Evolutionary conservation across 495 filamentous ascomycete genomes (phyloP).

Genomic region (Hypoxylon fuscum): DNA sequence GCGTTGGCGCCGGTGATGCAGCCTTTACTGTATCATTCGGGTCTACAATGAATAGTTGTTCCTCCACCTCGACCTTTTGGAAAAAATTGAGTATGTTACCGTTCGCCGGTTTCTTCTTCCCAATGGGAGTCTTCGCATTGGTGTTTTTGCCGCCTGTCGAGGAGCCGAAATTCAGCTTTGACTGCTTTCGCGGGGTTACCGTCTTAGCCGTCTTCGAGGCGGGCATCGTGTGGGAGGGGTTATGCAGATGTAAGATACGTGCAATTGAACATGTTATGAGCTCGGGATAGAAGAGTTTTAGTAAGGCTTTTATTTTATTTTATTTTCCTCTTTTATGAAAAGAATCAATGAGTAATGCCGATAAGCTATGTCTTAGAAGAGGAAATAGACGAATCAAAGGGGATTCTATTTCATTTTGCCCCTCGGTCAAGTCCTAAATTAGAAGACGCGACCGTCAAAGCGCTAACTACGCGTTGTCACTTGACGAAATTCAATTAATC

Average conservation of each 20-base stretch:
- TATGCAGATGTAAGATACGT: neutral
- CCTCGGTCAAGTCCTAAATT: conserved; percentile 25
- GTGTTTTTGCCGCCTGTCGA: conserved; percentile 18
- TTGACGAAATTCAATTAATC: conserved; percentile 16
- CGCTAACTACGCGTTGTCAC: conserved; percentile 31
- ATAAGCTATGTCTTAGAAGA: neutral
- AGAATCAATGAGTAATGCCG: neutral
- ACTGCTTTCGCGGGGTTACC: conserved; percentile 37
- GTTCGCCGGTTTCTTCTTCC: conserved; percentile 59
- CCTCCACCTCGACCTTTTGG: conserved; percentile 48
- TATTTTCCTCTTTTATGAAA: neutral
- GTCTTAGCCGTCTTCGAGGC: conserved; percentile 28
- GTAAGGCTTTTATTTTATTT: neutral
- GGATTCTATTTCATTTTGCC: conserved; percentile 27
- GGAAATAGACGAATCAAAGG: conserved; percentile 15
- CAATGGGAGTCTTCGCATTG: conserved; percentile 26
- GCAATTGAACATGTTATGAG: conserved; percentile 7
- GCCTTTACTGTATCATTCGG: conserved; percentile 4
- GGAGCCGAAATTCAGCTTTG: conserved; percentile 38
- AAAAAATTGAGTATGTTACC: conserved; percentile 68
- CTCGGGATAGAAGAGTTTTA: neutral
- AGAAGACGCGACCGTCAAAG: conserved; percentile 21
- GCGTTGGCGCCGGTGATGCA: neutral
- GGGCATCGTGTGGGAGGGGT: conserved; percentile 13
- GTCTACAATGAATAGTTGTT: conserved; percentile 40